A percentile compares a stretch with the other conserved stretches of the same genome.
Evolutionary conservation across 176 grass and related monocot species (phyloP).

Genomic region (Eleusine coracana): DNA sequence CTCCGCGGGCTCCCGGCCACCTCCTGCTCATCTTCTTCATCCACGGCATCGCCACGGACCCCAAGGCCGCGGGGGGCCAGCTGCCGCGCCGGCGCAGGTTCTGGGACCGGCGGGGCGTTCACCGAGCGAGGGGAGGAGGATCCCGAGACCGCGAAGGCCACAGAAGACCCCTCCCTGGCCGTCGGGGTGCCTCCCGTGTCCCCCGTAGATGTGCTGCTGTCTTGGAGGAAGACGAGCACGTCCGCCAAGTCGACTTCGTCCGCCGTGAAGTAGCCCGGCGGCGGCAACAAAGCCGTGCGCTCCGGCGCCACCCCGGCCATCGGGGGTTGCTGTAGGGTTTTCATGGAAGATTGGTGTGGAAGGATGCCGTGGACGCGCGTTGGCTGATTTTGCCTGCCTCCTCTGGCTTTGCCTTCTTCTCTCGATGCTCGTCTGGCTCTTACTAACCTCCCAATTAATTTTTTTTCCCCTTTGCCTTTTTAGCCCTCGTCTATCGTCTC

Average conservation of each 20-base stretch:
- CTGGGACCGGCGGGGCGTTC: slow-evolving; percentile 10
- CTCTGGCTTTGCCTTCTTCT: background rate
- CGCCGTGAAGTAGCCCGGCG: slow-evolving; percentile 34
- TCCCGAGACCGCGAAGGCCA: background rate
- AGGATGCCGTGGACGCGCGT: slow-evolving; percentile 18
- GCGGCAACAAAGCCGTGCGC: background rate
- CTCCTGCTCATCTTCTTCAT: slow-evolving; percentile 38
- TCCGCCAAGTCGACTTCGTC: slow-evolving; percentile 50
- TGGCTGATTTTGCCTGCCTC: slow-evolving; percentile 22
- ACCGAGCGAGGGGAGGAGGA: slow-evolving; percentile 49
- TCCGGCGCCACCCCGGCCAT: background rate
- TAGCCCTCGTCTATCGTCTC: background rate
- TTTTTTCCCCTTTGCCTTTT: background rate
- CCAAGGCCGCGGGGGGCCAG: background rate
- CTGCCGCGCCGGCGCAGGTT: background rate
- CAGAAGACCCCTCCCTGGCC: background rate
- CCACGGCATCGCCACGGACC: background rate
- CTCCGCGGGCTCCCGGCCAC: slow-evolving; percentile 31
- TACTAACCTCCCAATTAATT: slow-evolving; percentile 1
- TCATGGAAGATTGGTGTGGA: slow-evolving; percentile 37
- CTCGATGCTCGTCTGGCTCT: background rate
- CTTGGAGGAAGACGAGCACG: slow-evolving; percentile 49
- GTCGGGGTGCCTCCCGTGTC: background rate
- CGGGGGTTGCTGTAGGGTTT: background rate
- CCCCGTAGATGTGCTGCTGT: slow-evolving; percentile 35